A percentile compares a stretch with the other conserved stretches of the same genome.
Conservation (phyloP, 768 basidiomycete species). For the Lentinula edodes region DNA sequence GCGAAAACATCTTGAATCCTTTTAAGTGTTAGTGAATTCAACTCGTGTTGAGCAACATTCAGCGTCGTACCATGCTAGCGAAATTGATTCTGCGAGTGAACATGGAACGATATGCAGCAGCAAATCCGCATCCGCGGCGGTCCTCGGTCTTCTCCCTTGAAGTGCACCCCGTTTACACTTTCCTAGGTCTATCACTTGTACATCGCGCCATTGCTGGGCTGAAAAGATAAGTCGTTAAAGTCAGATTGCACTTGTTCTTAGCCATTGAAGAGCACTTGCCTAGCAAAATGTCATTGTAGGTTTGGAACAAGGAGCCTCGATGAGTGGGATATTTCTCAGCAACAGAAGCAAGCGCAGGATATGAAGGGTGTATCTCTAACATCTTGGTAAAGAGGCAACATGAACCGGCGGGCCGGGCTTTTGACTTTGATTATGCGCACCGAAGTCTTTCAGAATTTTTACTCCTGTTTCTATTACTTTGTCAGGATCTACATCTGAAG, state of each 20-base stretch:
- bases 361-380: constrained; percentile 3
- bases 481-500: too few relatives aligned
- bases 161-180: constrained; percentile 51
- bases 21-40: not conserved
- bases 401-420: not conserved
- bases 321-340: constrained; percentile 57
- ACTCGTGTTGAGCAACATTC: not conserved
- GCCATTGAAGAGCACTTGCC: constrained; percentile 31
- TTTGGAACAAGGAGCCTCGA: constrained; percentile 62
- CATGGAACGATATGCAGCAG: constrained; percentile 59
- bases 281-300: constrained; percentile 67
- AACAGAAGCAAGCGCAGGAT: constrained; percentile 14
- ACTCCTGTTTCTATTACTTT: too few relatives aligned
- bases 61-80: constrained; percentile 48
- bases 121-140: constrained; percentile 37
- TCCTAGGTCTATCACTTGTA: constrained; percentile 56
- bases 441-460: too few relatives aligned
- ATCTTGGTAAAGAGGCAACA: not conserved
- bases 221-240: not conserved
- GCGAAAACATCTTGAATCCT: constrained; percentile 60
- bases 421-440: not conserved
- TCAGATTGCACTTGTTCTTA: not conserved
- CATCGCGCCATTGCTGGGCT: constrained; percentile 72
- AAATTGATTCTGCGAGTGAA: constrained; percentile 58
- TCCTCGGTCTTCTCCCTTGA: constrained; percentile 49